Conservation (phyloP, 176 grass and related monocot genomes). For the Carex parvula region DNA sequence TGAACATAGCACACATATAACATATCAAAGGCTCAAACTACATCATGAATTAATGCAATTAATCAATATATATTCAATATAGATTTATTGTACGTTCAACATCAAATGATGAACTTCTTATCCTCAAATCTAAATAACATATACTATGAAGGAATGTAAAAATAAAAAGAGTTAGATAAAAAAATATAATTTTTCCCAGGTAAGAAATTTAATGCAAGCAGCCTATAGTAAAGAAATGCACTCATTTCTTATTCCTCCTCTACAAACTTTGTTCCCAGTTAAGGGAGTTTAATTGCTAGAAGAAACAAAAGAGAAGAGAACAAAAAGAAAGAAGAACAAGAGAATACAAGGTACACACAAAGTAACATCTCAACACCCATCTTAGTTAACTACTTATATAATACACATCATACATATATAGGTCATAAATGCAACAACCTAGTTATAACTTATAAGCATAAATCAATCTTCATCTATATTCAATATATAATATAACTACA, state of each 20-base stretch:
- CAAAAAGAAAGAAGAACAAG: background rate
- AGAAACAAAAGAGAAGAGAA: background rate
- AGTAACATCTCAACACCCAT: background rate
- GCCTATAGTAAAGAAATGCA: background rate
- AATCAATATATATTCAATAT: background rate
- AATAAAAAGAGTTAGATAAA: background rate
- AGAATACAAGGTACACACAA: background rate
- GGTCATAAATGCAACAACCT: slow-evolving; percentile 5
- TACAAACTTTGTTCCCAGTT: background rate
- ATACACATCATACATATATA: background rate
- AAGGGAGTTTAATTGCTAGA: background rate
- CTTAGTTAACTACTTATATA: slow-evolving; percentile 5
- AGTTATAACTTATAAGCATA: background rate
- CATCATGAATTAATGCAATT: background rate
- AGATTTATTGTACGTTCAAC: background rate
- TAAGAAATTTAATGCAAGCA: background rate
- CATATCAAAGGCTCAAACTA: background rate
- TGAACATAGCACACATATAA: background rate
- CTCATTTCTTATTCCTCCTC: background rate
- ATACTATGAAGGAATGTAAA: background rate
- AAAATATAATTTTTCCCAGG: background rate
- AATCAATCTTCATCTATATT: background rate
- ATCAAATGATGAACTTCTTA: background rate
- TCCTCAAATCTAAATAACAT: background rate
- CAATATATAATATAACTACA: background rate